Percentiles rank a stretch among this genome's conserved stretches.
phyloP scores from a whole-genome alignment of 2,329 filamentous ascomycete species.

The Emydomyces testavorans region DNA sequence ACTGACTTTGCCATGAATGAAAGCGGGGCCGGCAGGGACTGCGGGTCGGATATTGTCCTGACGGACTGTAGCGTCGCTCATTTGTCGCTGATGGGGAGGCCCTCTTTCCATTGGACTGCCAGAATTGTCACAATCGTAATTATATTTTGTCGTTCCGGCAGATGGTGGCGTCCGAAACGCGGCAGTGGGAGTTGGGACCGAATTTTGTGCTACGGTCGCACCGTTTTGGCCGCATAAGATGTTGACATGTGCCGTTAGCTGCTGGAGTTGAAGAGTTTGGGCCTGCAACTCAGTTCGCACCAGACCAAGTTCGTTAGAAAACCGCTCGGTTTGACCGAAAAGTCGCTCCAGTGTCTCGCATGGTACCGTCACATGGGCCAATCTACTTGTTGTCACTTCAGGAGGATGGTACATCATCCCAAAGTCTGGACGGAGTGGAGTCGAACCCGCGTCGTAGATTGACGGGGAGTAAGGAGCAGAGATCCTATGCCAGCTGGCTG shows the following conservation, averaged over 20 bases:
- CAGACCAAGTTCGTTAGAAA: conserved; percentile 8
- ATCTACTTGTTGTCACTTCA: not conserved
- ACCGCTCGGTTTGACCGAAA: not conserved
- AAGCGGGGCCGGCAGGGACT: not conserved
- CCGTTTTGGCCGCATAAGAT: not conserved
- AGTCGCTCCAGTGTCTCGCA: conserved; percentile 1
- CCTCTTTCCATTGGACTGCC: not conserved
- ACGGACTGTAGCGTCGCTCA: not conserved
- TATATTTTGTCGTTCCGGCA: not conserved
- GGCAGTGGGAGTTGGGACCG: conserved; percentile 6
- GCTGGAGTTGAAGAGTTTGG: conserved; percentile 9
- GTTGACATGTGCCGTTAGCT: conserved; percentile 8
- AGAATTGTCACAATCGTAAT: not conserved
- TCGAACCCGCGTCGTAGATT: conserved; percentile 3
- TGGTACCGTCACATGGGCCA: conserved; percentile 2
- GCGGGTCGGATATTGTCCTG: not conserved
- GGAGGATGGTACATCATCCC: not conserved
- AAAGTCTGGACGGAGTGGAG: conserved; percentile 1
- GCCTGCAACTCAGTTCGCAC: conserved; percentile 7
- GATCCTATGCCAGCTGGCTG: not conserved
- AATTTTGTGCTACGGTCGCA: not conserved
- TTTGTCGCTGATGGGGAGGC: not conserved
- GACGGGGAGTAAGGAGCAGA: conserved; percentile 9
- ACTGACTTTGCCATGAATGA: too few species aligned
- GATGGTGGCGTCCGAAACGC: conserved; percentile 8